A percentile compares a stretch with the other conserved stretches of the same genome.
These are phyloP conservation scores for Herpotrichia juniperi DNA, from an alignment of 2,329 filamentous ascomycete genomes.

Conservation along the genomic window DNA sequence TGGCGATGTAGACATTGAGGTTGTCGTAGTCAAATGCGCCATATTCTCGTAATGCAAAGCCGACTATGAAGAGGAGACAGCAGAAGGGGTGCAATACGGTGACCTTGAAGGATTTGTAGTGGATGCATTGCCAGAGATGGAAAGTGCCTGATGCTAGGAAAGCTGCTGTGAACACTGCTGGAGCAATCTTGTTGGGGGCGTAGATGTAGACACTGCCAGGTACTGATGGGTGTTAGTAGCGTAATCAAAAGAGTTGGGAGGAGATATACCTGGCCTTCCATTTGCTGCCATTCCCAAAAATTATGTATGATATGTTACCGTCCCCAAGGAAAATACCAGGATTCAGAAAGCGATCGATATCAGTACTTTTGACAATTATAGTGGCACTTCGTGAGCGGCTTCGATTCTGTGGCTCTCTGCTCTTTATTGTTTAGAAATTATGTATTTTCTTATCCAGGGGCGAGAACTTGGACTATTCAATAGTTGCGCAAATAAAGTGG, in stretches of 20 bases:
- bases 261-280: background rate
- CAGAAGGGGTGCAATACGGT: conserved; percentile 60
- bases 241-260: background rate
- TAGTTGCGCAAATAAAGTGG: too few relatives aligned
- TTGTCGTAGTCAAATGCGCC: conserved; percentile 58
- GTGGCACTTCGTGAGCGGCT: too few relatives aligned
- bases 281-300: background rate
- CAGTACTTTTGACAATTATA: too few relatives aligned
- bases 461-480: too few relatives aligned
- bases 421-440: too few relatives aligned
- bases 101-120: conserved; percentile 60
- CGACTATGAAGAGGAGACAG: conserved; percentile 58
- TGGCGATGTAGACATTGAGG: conserved; percentile 44
- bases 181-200: conserved; percentile 50
- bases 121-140: conserved; percentile 60
- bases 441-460: too few relatives aligned
- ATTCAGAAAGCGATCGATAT: too few relatives aligned
- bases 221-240: background rate
- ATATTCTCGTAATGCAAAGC: conserved; percentile 61
- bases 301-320: too few relatives aligned
- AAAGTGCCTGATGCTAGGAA: conserved; percentile 50
- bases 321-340: too few relatives aligned
- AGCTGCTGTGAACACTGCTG: conserved; percentile 56
- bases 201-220: conserved; percentile 10
- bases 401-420: too few relatives aligned